Evolutionary conservation across 441 rosid genomes (phyloP).

Genomic region (Rhodomyrtus psidioides): DNA sequence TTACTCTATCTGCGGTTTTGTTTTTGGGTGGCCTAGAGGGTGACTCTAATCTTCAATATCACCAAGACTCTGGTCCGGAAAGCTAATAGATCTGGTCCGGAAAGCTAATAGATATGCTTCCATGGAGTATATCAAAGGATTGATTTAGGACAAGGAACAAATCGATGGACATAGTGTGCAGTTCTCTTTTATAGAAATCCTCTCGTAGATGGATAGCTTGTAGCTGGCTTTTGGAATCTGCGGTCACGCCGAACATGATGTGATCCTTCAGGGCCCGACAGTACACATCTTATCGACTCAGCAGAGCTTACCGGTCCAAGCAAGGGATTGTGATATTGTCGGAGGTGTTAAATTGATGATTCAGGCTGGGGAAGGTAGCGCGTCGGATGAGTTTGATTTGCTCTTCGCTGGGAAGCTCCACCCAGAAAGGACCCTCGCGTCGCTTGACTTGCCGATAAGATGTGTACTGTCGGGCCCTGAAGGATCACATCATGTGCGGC

Average conservation of each 20-base stretch:
- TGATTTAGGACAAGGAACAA: constrained; percentile 13
- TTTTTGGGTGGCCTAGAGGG: constrained; percentile 11
- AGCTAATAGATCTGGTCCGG: constrained; percentile 5
- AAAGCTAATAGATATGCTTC: constrained; percentile 8
- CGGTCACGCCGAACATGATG: neutral
- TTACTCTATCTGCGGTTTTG: neutral
- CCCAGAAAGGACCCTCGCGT: too few relatives aligned
- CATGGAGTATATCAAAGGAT: constrained; percentile 12
- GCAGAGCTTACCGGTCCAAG: too few relatives aligned
- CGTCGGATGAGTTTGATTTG: too few relatives aligned
- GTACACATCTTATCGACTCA: constrained; percentile 14
- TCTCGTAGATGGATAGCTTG: constrained; percentile 4
- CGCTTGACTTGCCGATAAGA: constrained; percentile 8
- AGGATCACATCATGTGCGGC: constrained; percentile 8
- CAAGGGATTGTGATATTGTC: too few relatives aligned
- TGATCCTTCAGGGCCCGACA: neutral
- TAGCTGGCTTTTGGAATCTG: constrained; percentile 11
- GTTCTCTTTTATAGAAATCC: constrained; percentile 7
- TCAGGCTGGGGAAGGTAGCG: too few relatives aligned
- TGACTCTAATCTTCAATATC: constrained; percentile 14
- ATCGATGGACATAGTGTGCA: constrained; percentile 4
- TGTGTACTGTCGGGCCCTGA: neutral
- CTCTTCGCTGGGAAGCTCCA: too few relatives aligned
- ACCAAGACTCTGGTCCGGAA: constrained; percentile 14
- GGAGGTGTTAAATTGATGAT: too few relatives aligned